Evolutionary conservation across 345 rosid genomes (phyloP), one percentile per base, ranked within the genome.

Genomic region (Aquilaria yunnanensis): DNA sequence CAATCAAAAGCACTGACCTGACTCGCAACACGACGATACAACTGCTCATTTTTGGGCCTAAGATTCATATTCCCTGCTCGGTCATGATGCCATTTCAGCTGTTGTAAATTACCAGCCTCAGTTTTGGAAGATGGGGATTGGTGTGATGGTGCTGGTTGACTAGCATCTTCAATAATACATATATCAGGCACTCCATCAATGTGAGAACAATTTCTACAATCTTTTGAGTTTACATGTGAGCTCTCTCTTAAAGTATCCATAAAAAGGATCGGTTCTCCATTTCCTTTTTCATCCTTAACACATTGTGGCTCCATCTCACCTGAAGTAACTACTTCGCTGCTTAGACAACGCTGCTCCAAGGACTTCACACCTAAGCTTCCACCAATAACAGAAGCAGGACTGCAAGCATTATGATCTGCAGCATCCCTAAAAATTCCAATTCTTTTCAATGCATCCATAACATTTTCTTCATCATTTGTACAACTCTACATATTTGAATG

Each of bases 171-270:
- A 63, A 90, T 83, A 37, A 94, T 83, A 77, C 80, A 88, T 62
- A 94, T 54, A 76, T 90, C 92, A 70, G 80, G 74, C 65, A 83
- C 96, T 72, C 78, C 85, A 69, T 88, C 97, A 65, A 71, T 67
- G 66, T 59, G 75, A 37, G 43, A 37, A 37, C 8, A 4, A 37
- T 37, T 37, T 72, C 75, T 71, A 71, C 75, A 79, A 60, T 81
- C 85, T 30, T 81, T 72, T 33, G 87, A 84, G 69, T 78, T 84
- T 51, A 88, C 84, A 62, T 84, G 87, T 67, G 86, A 74, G 61
- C 86, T 80, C 65, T 70, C 66, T 47, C 82, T 80, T 57, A 85
- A 79, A 58, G 81, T 57, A 62, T 65, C 70, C 57, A 63, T 59
- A 70, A 62, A 75, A 37, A 37, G 43, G 43, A 8, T 37, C 8